Conservation (phyloP, 768 basidiomycete species). For the Tricholoma terreum region DNA sequence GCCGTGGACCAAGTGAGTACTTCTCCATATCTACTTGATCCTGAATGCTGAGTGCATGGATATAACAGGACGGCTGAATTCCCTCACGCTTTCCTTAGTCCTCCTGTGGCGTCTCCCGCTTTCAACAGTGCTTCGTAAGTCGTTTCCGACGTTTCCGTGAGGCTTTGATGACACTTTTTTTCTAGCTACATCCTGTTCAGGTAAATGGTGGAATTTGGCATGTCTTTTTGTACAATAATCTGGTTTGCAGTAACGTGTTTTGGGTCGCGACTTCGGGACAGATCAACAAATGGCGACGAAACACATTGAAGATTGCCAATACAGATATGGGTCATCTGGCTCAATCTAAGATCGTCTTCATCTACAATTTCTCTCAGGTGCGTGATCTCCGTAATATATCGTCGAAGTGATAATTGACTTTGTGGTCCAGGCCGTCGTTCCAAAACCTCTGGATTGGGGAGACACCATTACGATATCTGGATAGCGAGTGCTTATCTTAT, state of each 20-base stretch:
- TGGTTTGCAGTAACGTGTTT: slow-evolving; percentile 46
- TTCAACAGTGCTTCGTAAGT: slow-evolving; percentile 60
- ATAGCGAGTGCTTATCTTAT: slow-evolving; percentile 38
- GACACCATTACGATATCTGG: slow-evolving; percentile 55
- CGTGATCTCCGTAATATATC: background rate
- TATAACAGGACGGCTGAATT: slow-evolving; percentile 49
- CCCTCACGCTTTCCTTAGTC: slow-evolving; percentile 62
- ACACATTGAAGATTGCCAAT: slow-evolving; percentile 42
- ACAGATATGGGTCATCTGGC: slow-evolving; percentile 61
- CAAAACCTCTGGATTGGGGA: slow-evolving; percentile 69
- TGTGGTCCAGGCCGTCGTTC: slow-evolving; percentile 47
- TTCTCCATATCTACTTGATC: background rate
- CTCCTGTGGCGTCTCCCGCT: slow-evolving; percentile 59
- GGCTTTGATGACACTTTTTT: background rate
- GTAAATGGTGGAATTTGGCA: slow-evolving; percentile 24
- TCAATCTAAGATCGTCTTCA: slow-evolving; percentile 57
- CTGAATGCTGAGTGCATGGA: background rate
- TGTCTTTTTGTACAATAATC: background rate
- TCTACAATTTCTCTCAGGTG: slow-evolving; percentile 67
- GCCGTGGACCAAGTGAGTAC: slow-evolving; percentile 53
- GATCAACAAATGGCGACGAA: slow-evolving; percentile 62
- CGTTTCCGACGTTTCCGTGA: background rate
- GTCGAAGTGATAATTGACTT: background rate
- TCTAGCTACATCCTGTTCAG: slow-evolving; percentile 58
- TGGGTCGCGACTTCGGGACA: slow-evolving; percentile 66